phyloP scores from a whole-genome alignment of 2,329 filamentous ascomycete genomes.

The Aureobasidium sp. region DNA sequence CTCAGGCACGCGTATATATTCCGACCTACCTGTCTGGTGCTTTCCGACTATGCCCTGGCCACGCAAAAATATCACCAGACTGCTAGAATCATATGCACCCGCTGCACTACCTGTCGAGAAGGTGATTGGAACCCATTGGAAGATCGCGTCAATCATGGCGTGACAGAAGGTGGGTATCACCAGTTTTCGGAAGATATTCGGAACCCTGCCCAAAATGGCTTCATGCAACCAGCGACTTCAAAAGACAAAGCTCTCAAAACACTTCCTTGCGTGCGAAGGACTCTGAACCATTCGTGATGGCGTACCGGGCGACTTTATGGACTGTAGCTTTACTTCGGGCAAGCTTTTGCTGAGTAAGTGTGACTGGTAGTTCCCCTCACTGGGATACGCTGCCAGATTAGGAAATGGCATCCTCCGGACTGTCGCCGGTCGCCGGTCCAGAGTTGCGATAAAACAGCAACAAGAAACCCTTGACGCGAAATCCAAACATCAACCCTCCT shows the following conservation, averaged over 20 bases:
- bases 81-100: not conserved
- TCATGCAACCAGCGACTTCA: too few species aligned
- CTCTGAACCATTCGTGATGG: not conserved
- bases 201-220: not conserved
- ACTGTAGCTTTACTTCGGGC: not conserved
- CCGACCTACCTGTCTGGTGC: not conserved
- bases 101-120: not conserved
- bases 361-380: not conserved
- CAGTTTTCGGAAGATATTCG: not conserved
- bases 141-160: not conserved
- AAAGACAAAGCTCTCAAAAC: too few species aligned
- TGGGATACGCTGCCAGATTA: not conserved
- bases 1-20: not conserved
- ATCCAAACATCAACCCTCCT: not conserved
- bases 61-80: not conserved
- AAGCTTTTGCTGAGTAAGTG: not conserved
- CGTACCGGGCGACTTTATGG: not conserved
- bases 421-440: not conserved
- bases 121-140: not conserved
- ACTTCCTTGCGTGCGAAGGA: too few species aligned
- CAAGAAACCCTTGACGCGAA: not conserved
- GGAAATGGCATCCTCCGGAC: not conserved
- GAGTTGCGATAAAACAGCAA: slow-evolving; percentile 8
- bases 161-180: not conserved
- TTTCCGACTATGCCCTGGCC: not conserved